Conservation (phyloP, 1,139 yeast genomes). For the Suhomyces maxii region DNA sequence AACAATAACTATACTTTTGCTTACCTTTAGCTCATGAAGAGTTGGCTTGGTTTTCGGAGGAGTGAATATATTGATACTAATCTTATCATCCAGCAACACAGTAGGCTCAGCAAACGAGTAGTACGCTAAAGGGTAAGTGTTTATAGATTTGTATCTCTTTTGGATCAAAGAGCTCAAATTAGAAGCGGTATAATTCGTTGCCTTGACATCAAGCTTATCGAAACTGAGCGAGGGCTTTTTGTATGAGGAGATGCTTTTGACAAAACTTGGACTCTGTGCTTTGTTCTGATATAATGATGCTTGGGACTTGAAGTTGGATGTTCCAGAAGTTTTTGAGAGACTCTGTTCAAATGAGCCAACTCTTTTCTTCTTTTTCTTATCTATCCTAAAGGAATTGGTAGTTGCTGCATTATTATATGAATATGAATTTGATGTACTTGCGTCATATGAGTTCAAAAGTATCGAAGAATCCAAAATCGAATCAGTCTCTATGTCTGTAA, state of each 20-base stretch:
- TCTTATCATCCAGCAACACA: conserved; percentile 7
- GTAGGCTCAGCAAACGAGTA: conserved; percentile 48
- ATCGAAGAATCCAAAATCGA: conserved; percentile 38
- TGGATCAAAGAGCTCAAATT: conserved; percentile 44
- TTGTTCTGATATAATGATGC: conserved; percentile 4
- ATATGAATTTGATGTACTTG: conserved; percentile 14
- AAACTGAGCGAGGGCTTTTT: conserved; percentile 19
- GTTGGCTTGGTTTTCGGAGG: conserved; percentile 39
- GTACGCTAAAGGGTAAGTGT: conserved; percentile 52
- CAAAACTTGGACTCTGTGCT: not conserved
- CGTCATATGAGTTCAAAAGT: conserved; percentile 27
- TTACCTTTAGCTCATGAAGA: conserved; percentile 35
- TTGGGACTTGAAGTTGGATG: conserved; percentile 11
- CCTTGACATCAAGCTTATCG: conserved; percentile 23
- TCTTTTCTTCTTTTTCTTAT: conserved; percentile 22
- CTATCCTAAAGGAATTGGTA: conserved; percentile 8
- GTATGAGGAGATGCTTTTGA: conserved; percentile 1
- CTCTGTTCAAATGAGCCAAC: conserved; percentile 22
- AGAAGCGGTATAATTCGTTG: conserved; percentile 17
- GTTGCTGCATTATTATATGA: conserved; percentile 17
- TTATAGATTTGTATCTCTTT: conserved; percentile 34
- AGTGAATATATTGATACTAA: conserved; percentile 36
- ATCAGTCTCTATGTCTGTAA: conserved; percentile 46
- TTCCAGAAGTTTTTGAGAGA: conserved; percentile 13
- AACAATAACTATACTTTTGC: conserved; percentile 50